These are phyloP conservation scores for Ganoderma lingzhi DNA, from an alignment of 1,284 basidiomycete genomes.

Conservation along the genomic window DNA sequence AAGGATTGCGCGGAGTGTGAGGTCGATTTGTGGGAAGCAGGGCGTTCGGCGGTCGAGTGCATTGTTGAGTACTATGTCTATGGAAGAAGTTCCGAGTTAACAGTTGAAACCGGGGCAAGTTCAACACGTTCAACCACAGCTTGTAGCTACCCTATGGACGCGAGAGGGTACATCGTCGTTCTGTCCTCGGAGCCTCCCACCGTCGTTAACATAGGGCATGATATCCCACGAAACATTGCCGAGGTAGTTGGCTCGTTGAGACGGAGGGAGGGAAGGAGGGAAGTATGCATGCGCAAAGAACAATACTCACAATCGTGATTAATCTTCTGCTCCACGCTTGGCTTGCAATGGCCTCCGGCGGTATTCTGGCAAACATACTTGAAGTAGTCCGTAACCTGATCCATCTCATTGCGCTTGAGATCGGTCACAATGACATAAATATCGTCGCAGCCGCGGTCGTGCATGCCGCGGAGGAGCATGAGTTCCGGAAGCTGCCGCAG, in stretches of 20 bases:
- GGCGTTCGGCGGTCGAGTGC: constrained; percentile 70
- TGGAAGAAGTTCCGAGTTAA: constrained; percentile 2
- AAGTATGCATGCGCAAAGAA: not conserved
- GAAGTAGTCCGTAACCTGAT: constrained; percentile 78
- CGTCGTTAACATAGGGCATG: not conserved
- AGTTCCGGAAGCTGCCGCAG: constrained; percentile 69
- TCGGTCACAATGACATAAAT: constrained; percentile 80
- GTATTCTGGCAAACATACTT: constrained; percentile 71
- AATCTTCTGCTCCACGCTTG: constrained; percentile 68
- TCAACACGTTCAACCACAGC: not conserved
- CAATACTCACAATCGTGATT: constrained; percentile 62
- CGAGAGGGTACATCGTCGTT: not conserved
- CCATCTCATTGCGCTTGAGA: constrained; percentile 78
- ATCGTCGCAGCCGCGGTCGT: constrained; percentile 78
- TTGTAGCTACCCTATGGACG: not conserved
- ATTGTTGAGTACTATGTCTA: constrained; percentile 73
- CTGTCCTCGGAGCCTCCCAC: not conserved
- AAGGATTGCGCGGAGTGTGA: constrained; percentile 74
- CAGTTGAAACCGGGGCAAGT: not conserved
- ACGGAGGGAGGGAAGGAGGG: constrained; percentile 7
- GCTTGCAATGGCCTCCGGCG: constrained; percentile 67
- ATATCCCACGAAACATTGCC: not conserved
- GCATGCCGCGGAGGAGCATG: constrained; percentile 80
- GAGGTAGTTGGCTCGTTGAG: not conserved
- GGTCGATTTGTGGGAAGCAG: constrained; percentile 81